A percentile compares a stretch with the other conserved stretches of the same genome.
Conservation (phyloP, 1,284 basidiomycete species). For the Cryptococcus sp. region DNA sequence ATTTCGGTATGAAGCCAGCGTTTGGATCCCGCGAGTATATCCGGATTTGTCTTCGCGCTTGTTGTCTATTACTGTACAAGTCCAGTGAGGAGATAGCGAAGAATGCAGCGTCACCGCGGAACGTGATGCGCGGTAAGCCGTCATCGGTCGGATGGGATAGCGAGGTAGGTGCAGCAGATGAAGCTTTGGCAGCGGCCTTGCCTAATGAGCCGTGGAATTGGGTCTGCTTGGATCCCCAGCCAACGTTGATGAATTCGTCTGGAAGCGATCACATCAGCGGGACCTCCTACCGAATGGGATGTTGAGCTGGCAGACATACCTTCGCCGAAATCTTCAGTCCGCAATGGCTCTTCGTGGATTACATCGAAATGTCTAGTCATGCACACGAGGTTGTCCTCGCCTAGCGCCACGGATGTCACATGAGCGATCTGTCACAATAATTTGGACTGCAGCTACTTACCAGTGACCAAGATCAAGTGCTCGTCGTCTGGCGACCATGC, state of each 20-base stretch:
- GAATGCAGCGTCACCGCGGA: constrained; percentile 89
- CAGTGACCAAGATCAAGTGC: constrained; percentile 74
- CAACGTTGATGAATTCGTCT: constrained; percentile 91
- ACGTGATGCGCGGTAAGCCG: constrained; percentile 71
- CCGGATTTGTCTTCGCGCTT: constrained; percentile 64
- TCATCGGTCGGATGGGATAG: constrained; percentile 68
- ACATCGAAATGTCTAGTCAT: constrained; percentile 91
- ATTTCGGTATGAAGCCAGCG: constrained; percentile 59
- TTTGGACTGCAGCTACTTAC: constrained; percentile 53
- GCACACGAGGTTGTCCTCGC: constrained; percentile 76
- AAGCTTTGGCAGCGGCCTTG: constrained; percentile 70
- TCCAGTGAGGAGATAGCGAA: constrained; percentile 81
- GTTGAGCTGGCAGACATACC: constrained; percentile 55
- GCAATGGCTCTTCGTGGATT: constrained; percentile 73
- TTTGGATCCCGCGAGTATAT: constrained; percentile 69
- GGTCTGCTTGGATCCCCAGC: constrained; percentile 96
- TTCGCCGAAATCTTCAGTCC: constrained; percentile 80
- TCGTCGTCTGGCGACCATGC: constrained; percentile 91
- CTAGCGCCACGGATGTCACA: constrained; percentile 52
- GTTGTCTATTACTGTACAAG: constrained; percentile 27
- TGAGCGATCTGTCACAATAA: not conserved
- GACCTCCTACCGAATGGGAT: not conserved
- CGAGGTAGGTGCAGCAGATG: constrained; percentile 34
- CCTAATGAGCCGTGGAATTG: constrained; percentile 97
- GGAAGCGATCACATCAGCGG: constrained; percentile 16